A percentile compares a stretch with the other conserved stretches of the same genome.
phyloP scores from a whole-genome alignment of 192 early-diverging fungal genomes.

The Coemansia sp. region DNA sequence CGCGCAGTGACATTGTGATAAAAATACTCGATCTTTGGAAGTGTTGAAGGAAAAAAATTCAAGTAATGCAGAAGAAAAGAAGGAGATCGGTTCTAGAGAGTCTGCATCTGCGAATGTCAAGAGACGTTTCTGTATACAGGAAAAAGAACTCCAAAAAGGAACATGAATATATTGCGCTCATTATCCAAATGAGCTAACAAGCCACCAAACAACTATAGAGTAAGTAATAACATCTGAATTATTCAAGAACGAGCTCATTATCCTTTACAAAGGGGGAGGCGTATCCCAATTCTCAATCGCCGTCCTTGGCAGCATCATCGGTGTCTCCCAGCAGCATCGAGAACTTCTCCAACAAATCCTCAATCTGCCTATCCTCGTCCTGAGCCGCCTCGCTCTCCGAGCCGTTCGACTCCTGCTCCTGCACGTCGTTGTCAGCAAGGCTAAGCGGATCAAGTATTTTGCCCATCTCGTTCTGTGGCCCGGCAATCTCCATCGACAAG shows the following conservation, averaged over 20 bases:
- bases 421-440: neutral
- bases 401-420: neutral
- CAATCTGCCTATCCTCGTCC: conserved; percentile 28
- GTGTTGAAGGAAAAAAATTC: neutral
- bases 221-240: too few relatives aligned
- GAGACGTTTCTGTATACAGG: neutral
- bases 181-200: neutral
- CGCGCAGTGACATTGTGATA: conserved; percentile 19
- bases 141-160: neutral
- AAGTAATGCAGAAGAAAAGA: neutral
- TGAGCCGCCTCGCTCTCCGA: neutral
- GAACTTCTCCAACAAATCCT: conserved; percentile 21
- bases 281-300: neutral
- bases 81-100: neutral
- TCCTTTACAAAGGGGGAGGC: too few relatives aligned
- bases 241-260: too few relatives aligned
- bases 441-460: conserved; percentile 14
- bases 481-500: conserved; percentile 13
- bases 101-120: too few relatives aligned
- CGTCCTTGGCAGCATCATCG: neutral
- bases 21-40: neutral
- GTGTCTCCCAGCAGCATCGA: conserved; percentile 25
- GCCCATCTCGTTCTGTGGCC: conserved; percentile 10
- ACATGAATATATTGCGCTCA: neutral
- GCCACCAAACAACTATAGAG: neutral